phyloP scores from a whole-genome alignment of 495 filamentous ascomycete species.

The Aspergillus ellipticus region DNA sequence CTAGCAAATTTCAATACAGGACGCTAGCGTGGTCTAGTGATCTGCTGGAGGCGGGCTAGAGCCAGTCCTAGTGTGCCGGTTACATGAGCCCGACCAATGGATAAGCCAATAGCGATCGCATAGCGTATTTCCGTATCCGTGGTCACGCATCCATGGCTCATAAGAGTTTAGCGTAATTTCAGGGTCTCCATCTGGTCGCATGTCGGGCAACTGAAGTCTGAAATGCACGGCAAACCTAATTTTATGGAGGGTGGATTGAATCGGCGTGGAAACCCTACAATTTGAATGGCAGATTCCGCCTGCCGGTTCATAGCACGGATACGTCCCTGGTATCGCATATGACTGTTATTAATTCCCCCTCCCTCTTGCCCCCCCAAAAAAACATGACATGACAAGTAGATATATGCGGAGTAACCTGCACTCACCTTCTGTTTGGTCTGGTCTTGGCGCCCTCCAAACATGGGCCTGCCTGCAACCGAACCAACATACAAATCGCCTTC shows the following conservation, averaged over 20 bases:
- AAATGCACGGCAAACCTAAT: background rate
- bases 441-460: constrained; percentile 3
- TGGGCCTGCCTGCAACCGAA: constrained; percentile 9
- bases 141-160: background rate
- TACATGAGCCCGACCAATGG: constrained; percentile 14
- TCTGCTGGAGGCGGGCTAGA: constrained; percentile 6
- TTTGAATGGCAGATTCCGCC: background rate
- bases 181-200: background rate
- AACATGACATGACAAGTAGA: background rate
- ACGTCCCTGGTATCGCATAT: background rate
- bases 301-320: background rate
- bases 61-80: constrained; percentile 12
- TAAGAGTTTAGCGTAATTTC: background rate
- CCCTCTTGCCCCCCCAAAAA: background rate
- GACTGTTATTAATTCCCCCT: too few species aligned
- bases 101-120: constrained; percentile 7
- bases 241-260: background rate
- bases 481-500: background rate
- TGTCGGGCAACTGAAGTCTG: background rate
- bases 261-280: background rate
- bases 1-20: background rate
- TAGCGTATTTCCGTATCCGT: constrained; percentile 10
- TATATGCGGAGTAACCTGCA: background rate
- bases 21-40: constrained; percentile 2
- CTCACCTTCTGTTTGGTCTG: background rate